Percentiles rank a stretch among this genome's conserved stretches.
Conservation (phyloP, 257 asterid genomes). For the Solanum bulbocastanum region DNA sequence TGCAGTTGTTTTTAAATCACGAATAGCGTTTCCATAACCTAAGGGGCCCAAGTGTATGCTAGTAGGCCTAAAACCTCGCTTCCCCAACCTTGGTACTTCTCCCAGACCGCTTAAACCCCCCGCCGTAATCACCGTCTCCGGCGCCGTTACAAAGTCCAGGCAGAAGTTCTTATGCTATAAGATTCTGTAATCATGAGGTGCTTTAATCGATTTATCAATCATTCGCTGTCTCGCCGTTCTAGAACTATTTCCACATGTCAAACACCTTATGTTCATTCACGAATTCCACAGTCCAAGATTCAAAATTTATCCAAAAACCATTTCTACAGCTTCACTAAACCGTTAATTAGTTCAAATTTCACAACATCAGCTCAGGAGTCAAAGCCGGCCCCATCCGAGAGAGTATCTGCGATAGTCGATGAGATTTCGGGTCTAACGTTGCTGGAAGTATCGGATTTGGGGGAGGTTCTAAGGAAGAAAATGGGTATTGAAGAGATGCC, state of each 20-base stretch:
- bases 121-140: background rate
- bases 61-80: background rate
- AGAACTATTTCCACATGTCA: conserved; percentile 11
- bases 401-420: conserved; percentile 41
- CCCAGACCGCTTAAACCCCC: background rate
- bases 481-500: conserved; percentile 76
- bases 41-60: background rate
- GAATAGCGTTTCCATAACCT: background rate
- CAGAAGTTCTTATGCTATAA: background rate
- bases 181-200: background rate
- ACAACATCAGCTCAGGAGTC: conserved; percentile 38
- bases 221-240: conserved; percentile 19
- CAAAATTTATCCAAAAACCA: conserved; percentile 1
- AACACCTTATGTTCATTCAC: background rate
- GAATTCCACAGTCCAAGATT: background rate
- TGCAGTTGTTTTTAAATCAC: background rate
- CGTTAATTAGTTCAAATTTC: conserved; percentile 7
- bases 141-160: background rate
- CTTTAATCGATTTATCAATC: background rate
- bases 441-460: conserved; percentile 62
- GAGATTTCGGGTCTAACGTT: conserved; percentile 58
- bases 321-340: background rate
- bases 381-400: conserved; percentile 27
- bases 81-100: background rate
- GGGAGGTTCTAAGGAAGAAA: conserved; percentile 48